Evolutionary conservation across 164 flowering plant genomes (phyloP).

Genomic region (Piper longum): DNA sequence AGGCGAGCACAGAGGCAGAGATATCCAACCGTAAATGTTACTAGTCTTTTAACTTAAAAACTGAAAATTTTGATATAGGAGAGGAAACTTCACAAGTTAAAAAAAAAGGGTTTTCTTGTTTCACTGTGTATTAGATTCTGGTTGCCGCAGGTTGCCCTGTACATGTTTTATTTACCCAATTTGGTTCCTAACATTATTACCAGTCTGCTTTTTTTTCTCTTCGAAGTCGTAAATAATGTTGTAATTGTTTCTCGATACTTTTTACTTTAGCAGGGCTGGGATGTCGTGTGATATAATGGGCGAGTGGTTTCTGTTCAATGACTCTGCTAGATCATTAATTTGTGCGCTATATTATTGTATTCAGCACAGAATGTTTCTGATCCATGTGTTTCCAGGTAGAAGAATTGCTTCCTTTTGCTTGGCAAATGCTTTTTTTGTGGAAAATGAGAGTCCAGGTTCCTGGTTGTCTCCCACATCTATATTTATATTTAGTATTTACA

Average conservation of each 20-base stretch:
- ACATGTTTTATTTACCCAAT: slow-evolving; percentile 18
- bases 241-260: slow-evolving; percentile 4
- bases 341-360: too few relatives aligned
- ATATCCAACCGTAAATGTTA: slow-evolving; percentile 47
- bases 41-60: slow-evolving; percentile 7
- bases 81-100: slow-evolving; percentile 1
- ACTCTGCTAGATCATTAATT: too few relatives aligned
- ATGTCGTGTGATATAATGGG: too few relatives aligned
- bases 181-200: slow-evolving; percentile 8
- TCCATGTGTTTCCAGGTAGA: too few relatives aligned
- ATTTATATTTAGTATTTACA: too few relatives aligned
- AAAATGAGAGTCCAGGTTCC: too few relatives aligned
- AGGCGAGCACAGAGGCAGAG: slow-evolving; percentile 81
- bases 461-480: too few relatives aligned
- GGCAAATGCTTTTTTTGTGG: too few relatives aligned
- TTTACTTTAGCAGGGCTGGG: too few relatives aligned
- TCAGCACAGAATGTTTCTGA: too few relatives aligned
- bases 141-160: slow-evolving; percentile 14
- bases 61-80: slow-evolving; percentile 3
- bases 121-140: slow-evolving; percentile 5
- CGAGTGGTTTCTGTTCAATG: too few relatives aligned
- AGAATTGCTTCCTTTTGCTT: too few relatives aligned
- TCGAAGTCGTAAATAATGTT: slow-evolving; percentile 17
- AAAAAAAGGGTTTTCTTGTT: slow-evolving; percentile 4
- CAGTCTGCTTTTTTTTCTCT: slow-evolving; percentile 10